These are phyloP conservation scores for Schizosaccharomyces osmophilus DNA, from an alignment of 805 yeast species.

Conservation along the genomic window DNA sequence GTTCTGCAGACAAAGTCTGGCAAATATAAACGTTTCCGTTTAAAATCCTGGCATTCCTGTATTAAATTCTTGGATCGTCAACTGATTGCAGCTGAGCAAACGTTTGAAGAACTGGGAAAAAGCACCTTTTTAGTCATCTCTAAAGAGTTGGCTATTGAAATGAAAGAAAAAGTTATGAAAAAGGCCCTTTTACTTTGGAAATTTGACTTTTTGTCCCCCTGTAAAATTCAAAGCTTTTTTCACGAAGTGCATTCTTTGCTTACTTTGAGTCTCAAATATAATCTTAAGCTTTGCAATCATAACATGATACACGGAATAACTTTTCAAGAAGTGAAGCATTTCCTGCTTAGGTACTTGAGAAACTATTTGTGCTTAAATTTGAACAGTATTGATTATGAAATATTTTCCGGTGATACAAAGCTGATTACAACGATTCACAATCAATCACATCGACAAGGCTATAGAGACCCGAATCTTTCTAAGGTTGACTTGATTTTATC, in stretches of 20 bases:
- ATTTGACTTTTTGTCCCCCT: background rate
- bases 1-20: too few relatives aligned
- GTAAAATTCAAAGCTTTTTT: background rate
- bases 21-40: too few relatives aligned
- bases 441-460: too few relatives aligned
- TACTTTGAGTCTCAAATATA: background rate
- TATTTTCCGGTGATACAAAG: background rate
- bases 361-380: background rate
- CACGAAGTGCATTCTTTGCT: background rate
- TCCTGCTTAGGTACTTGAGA: background rate
- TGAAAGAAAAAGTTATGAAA: background rate
- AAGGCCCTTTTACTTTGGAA: background rate
- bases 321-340: background rate
- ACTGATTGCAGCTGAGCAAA: too few relatives aligned
- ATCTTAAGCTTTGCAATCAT: background rate
- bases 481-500: too few relatives aligned
- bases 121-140: background rate
- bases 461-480: too few relatives aligned
- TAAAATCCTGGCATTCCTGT: too few relatives aligned
- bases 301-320: background rate
- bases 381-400: background rate
- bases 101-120: background rate
- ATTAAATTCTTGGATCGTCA: too few relatives aligned
- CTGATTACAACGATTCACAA: too few relatives aligned
- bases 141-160: background rate